phyloP scores from a whole-genome alignment of 2,329 filamentous ascomycete genomes.

The Pseudohalonectria lignicola region DNA sequence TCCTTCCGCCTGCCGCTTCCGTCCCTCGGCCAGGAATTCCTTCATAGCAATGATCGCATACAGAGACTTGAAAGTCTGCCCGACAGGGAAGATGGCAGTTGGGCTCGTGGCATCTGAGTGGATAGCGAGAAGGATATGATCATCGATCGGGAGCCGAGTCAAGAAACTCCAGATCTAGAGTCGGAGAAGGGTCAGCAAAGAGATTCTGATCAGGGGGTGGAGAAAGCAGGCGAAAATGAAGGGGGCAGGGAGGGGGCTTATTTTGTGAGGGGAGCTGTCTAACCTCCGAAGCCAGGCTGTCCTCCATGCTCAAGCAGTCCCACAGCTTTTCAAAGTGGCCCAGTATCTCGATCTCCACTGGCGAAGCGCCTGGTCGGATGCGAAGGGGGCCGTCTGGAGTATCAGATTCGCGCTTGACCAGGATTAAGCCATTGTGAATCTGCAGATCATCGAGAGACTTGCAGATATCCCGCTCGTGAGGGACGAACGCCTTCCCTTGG shows the following conservation, averaged over 20 bases:
- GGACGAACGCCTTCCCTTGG: slow-evolving; percentile 53
- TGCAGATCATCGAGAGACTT: slow-evolving; percentile 58
- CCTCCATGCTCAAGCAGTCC: slow-evolving; percentile 64
- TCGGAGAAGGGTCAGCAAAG: slow-evolving; percentile 8
- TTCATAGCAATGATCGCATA: slow-evolving; percentile 61
- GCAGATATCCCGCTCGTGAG: slow-evolving; percentile 46
- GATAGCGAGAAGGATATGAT: slow-evolving; percentile 48
- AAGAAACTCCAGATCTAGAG: slow-evolving; percentile 59
- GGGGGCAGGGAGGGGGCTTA: no score
- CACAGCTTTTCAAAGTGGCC: slow-evolving; percentile 78
- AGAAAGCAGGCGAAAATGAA: no score
- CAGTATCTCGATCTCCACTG: slow-evolving; percentile 68
- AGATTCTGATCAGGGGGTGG: neutral
- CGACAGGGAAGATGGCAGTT: slow-evolving; percentile 53
- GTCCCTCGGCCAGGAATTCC: slow-evolving; percentile 39
- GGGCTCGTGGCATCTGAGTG: slow-evolving; percentile 40
- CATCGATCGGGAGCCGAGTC: slow-evolving; percentile 56
- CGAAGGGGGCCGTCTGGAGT: slow-evolving; percentile 27
- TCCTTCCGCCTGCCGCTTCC: no score
- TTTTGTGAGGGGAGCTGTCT: slow-evolving; percentile 8
- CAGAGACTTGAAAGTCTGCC: slow-evolving; percentile 60
- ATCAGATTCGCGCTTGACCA: slow-evolving; percentile 50
- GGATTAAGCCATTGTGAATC: slow-evolving; percentile 51
- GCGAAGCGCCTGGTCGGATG: slow-evolving; percentile 40
- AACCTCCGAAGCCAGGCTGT: slow-evolving; percentile 58